Conservation (phyloP, 2,329 filamentous ascomycete genomes). For the Aspergillus caelatus region DNA sequence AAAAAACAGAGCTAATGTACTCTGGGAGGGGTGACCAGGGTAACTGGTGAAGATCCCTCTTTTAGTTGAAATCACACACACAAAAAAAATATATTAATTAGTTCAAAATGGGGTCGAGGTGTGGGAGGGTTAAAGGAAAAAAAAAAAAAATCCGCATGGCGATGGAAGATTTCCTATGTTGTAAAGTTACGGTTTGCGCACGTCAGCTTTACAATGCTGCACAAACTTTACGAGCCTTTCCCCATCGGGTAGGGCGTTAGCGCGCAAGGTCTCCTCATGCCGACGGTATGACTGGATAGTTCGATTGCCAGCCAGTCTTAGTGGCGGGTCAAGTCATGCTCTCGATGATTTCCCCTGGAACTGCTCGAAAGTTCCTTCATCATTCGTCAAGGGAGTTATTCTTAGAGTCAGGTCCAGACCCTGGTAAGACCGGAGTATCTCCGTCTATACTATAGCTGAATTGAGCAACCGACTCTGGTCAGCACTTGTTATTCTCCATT, state of each 20-base stretch:
- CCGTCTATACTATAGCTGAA: conserved; percentile 1
- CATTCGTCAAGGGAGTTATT: conserved; percentile 7
- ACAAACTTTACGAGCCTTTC: conserved; percentile 1
- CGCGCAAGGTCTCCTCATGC: neutral
- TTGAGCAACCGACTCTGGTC: neutral
- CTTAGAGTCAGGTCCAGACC: conserved; percentile 11
- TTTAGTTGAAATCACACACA: neutral
- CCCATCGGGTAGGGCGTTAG: conserved; percentile 3
- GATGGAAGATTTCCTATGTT: neutral
- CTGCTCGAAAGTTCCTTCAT: neutral
- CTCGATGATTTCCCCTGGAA: conserved; percentile 12
- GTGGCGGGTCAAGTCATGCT: conserved; percentile 19
- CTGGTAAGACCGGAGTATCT: conserved; percentile 10
- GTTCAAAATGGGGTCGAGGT: neutral
- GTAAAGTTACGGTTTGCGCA: conserved; percentile 18
- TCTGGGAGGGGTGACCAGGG: neutral
- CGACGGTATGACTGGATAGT: conserved; percentile 2
- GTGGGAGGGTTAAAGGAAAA: neutral
- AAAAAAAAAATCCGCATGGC: neutral
- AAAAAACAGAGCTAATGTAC: conserved; percentile 2
- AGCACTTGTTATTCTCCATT: neutral
- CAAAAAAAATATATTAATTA: neutral
- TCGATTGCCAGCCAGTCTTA: conserved; percentile 6
- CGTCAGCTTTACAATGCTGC: conserved; percentile 9
- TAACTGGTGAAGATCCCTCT: conserved; percentile 3